Evolutionary conservation across 495 filamentous ascomycete species (phyloP).

Genomic region (Podospora didyma): DNA sequence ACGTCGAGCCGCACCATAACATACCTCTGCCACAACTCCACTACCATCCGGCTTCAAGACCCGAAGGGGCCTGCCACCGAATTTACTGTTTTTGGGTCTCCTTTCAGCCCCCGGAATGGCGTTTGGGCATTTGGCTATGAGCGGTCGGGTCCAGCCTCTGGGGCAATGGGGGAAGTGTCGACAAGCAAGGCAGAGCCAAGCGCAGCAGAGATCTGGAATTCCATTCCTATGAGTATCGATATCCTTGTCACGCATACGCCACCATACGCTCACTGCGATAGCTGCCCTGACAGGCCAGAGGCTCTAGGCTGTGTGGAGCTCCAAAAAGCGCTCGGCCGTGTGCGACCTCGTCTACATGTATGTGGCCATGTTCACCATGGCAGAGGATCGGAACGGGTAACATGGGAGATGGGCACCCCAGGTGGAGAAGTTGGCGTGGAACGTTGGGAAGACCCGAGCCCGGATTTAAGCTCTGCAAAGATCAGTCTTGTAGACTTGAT

Average conservation of each 20-base stretch:
- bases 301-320: constrained; percentile 66
- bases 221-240: constrained; percentile 67
- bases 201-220: constrained; percentile 49
- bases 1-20: constrained; percentile 53
- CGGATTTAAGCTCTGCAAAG: constrained; percentile 33
- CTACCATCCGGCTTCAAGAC: constrained; percentile 52
- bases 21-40: constrained; percentile 61
- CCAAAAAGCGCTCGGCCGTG: constrained; percentile 62
- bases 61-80: constrained; percentile 57
- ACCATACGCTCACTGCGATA: constrained; percentile 69
- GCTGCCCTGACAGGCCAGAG: constrained; percentile 36
- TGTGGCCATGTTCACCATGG: constrained; percentile 84
- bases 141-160: constrained; percentile 19
- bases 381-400: constrained; percentile 54
- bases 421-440: constrained; percentile 25
- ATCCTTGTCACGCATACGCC: constrained; percentile 86
- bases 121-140: constrained; percentile 73
- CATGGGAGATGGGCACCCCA: constrained; percentile 45
- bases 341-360: constrained; percentile 77
- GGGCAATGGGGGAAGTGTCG: not conserved
- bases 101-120: constrained; percentile 59
- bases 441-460: constrained; percentile 36
- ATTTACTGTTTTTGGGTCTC: constrained; percentile 76
- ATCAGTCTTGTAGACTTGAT: constrained; percentile 43
- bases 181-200: not conserved